These are phyloP conservation scores for Sporothrix protearum DNA, from an alignment of 2,329 filamentous ascomycete species.

Conservation along the genomic window DNA sequence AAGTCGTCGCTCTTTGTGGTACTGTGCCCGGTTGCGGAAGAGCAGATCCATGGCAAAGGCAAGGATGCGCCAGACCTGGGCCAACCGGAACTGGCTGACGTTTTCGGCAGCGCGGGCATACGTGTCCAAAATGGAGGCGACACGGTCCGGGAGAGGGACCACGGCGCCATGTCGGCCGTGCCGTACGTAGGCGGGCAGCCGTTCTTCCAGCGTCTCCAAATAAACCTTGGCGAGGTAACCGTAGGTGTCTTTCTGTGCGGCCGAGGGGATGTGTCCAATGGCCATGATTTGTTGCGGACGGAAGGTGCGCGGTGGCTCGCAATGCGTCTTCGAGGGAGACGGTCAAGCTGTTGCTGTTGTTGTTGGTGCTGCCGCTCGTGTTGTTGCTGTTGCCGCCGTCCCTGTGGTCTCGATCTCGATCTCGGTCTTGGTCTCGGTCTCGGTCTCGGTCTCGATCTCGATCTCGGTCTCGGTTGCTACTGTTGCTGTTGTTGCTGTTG, in stretches of 20 bases:
- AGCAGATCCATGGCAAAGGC: constrained; percentile 55
- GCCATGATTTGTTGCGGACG: constrained; percentile 61
- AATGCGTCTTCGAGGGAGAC: constrained; percentile 57
- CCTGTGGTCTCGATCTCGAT: too few species aligned
- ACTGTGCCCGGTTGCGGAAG: constrained; percentile 52
- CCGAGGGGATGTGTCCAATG: constrained; percentile 54
- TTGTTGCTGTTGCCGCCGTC: neutral
- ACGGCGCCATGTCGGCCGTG: constrained; percentile 29
- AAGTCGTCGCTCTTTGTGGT: constrained; percentile 52
- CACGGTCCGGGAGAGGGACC: constrained; percentile 44
- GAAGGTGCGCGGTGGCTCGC: constrained; percentile 54
- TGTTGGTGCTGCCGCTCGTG: neutral
- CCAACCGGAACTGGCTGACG: constrained; percentile 55
- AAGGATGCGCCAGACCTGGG: constrained; percentile 62
- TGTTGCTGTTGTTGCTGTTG: constrained; percentile 37
- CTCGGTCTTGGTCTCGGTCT: too few species aligned
- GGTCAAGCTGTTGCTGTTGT: constrained; percentile 34
- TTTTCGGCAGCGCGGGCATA: constrained; percentile 57
- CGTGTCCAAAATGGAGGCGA: constrained; percentile 51
- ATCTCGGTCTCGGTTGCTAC: neutral
- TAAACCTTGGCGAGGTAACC: constrained; percentile 56
- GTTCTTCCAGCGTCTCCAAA: constrained; percentile 49
- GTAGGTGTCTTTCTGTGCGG: constrained; percentile 50
- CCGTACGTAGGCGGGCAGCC: constrained; percentile 44
- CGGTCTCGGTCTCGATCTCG: too few species aligned